A percentile compares a stretch with the other conserved stretches of the same genome.
Evolutionary conservation across 139 green algal genomes (phyloP).

Genomic region (Chlamydomonas sp.): DNA sequence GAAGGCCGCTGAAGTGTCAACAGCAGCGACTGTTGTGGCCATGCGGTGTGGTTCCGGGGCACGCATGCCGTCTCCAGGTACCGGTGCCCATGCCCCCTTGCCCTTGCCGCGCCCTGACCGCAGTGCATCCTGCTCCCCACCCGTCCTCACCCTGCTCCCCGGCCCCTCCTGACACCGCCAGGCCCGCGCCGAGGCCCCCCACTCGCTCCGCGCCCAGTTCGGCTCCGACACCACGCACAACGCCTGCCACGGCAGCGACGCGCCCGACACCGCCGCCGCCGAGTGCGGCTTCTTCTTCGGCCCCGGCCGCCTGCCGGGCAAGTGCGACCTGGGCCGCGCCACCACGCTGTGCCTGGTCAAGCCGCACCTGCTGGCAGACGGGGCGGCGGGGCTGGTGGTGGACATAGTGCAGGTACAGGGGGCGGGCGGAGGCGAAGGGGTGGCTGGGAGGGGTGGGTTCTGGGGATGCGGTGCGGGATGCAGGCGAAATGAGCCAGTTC

Average conservation of each 20-base stretch:
- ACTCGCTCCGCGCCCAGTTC: conserved; percentile 70
- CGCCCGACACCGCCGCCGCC: conserved; percentile 64
- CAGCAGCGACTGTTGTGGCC: no score
- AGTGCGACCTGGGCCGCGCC: conserved; percentile 45
- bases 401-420: conserved; percentile 36
- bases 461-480: no score
- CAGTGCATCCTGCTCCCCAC: not conserved
- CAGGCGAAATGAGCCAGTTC: no score
- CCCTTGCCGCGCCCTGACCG: not conserved
- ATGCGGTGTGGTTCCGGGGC: no score
- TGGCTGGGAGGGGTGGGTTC: no score
- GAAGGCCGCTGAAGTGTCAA: no score
- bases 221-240: conserved; percentile 71
- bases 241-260: conserved; percentile 79
- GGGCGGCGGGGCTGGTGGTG: conserved; percentile 52
- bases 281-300: conserved; percentile 82
- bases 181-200: conserved; percentile 67
- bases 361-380: conserved; percentile 73
- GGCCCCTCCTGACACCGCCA: not conserved
- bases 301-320: conserved; percentile 27
- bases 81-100: no score
- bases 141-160: not conserved
- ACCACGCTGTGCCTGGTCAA: conserved; percentile 78
- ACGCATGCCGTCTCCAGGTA: no score
- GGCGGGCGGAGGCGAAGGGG: not conserved